These are phyloP conservation scores for Magnolia officinalis DNA, from an alignment of 164 flowering plant genomes.

Conservation along the genomic window DNA sequence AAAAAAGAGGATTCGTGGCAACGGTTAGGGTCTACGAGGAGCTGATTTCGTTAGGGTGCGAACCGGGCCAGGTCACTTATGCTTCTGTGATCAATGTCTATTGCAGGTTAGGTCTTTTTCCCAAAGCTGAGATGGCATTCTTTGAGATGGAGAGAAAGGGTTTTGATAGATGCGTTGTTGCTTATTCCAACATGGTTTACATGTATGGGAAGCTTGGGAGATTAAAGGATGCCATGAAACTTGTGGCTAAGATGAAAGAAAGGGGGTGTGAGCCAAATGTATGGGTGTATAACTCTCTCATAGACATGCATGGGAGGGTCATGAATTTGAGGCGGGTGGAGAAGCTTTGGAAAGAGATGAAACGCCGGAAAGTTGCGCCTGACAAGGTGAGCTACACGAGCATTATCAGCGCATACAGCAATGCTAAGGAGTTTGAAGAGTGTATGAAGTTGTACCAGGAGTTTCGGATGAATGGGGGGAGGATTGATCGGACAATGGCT, in stretches of 20 bases:
- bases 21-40: slow-evolving; percentile 47
- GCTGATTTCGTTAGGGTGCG: slow-evolving; percentile 36
- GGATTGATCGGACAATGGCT: slow-evolving; percentile 62
- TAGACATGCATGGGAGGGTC: slow-evolving; percentile 70
- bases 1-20: slow-evolving; percentile 38
- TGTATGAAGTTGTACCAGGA: slow-evolving; percentile 52
- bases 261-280: slow-evolving; percentile 74
- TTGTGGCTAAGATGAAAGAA: slow-evolving; percentile 75
- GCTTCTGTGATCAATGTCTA: slow-evolving; percentile 56
- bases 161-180: slow-evolving; percentile 70
- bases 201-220: slow-evolving; percentile 73
- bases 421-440: slow-evolving; percentile 48
- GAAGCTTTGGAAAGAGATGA: slow-evolving; percentile 85
- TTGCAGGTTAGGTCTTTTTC: slow-evolving; percentile 36
- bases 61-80: slow-evolving; percentile 82
- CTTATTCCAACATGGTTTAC: slow-evolving; percentile 71
- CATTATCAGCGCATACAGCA: slow-evolving; percentile 55
- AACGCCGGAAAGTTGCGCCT: slow-evolving; percentile 50
- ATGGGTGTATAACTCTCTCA: slow-evolving; percentile 71
- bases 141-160: slow-evolving; percentile 61
- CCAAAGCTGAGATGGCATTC: slow-evolving; percentile 50
- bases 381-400: slow-evolving; percentile 75
- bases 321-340: slow-evolving; percentile 62
- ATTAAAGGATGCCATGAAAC: slow-evolving; percentile 61
- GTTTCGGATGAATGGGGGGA: slow-evolving; percentile 53